Evolutionary conservation across 176 grass and related monocot species (phyloP).

Genomic region (Eleusine indica): DNA sequence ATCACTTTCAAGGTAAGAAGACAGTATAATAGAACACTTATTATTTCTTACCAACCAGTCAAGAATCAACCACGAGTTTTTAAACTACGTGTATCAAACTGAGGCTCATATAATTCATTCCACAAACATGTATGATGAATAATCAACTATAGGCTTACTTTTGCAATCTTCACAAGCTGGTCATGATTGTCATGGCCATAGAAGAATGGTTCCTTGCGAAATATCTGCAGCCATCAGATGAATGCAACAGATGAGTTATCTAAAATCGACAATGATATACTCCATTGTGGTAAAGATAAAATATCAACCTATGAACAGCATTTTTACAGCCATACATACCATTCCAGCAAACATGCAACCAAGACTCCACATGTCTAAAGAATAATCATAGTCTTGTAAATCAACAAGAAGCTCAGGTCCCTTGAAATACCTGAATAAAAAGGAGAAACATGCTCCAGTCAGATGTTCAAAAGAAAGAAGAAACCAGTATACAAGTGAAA

Average conservation of each 20-base stretch:
- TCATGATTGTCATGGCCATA: constrained; percentile 99
- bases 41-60: neutral
- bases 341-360: constrained; percentile 99
- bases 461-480: constrained; percentile 27
- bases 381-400: constrained; percentile 97
- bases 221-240: constrained; percentile 74
- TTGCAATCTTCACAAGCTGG: constrained; percentile 97
- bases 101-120: neutral
- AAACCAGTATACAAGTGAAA: constrained; percentile 3
- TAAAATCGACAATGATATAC: constrained; percentile 18
- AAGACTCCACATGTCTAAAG: constrained; percentile 94
- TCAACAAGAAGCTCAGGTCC: constrained; percentile 95
- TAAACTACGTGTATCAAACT: neutral
- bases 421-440: constrained; percentile 77
- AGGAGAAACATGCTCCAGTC: constrained; percentile 14
- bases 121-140: neutral
- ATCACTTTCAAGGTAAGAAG: neutral
- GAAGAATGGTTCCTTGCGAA: constrained; percentile 99
- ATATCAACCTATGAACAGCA: neutral
- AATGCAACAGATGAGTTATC: constrained; percentile 26
- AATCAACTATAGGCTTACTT: constrained; percentile 50
- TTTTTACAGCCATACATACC: constrained; percentile 55
- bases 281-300: constrained; percentile 11
- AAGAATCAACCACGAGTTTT: neutral
- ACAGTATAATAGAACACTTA: neutral